Evolutionary conservation across 2,329 filamentous ascomycete genomes (phyloP), one percentile per base, ranked within the genome.

Genomic region (Aspergillus sp.): DNA sequence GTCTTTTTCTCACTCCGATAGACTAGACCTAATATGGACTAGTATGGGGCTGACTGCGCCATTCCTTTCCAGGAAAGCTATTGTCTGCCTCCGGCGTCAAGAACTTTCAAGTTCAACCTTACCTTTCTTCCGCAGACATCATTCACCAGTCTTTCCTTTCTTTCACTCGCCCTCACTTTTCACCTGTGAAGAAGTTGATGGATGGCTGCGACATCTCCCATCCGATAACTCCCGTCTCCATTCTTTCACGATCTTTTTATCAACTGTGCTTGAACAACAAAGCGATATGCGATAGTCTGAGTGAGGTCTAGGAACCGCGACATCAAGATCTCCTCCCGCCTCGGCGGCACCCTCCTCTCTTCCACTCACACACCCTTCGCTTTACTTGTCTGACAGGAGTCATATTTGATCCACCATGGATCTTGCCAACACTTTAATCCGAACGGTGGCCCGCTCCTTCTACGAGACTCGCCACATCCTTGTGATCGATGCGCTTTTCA

Each of bases 381-480:
- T 27, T 33, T 24, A 51, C 24, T 42, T 19, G 17, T n/a, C 44
- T 40, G 5, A 9, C 46, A 42, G 33, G 15, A 34, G 30, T 13
- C 7, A 8, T 17, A 11, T 37, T 5, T 45, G 6, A 27, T 15
- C 9, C 58, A 59, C 70, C 58, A 86, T 88, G 80, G 85, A 89
- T 73, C 82, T 88, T 64, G 86, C 86, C 54, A 86, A 92, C 73
- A 88, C 88, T 41, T 86, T 98, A 64, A 86, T 98, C 69, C 90
- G 93, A 75, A 95, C 88, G 54, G 90, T 92, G 40, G 89, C 87
- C 69, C 89, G 92, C 72, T 88, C 90, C 56, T 96, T 96, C 79
- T 96, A 95, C 76, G 84, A 90, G 63, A 91, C 89, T 37, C 89
- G 91, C 68, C 89, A 95, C 69, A 88, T 95, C 61, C 83, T 96